Base-by-base conservation (phyloP, 2,329 filamentous ascomycete species). In the Aureobasidium sp. region DNA sequence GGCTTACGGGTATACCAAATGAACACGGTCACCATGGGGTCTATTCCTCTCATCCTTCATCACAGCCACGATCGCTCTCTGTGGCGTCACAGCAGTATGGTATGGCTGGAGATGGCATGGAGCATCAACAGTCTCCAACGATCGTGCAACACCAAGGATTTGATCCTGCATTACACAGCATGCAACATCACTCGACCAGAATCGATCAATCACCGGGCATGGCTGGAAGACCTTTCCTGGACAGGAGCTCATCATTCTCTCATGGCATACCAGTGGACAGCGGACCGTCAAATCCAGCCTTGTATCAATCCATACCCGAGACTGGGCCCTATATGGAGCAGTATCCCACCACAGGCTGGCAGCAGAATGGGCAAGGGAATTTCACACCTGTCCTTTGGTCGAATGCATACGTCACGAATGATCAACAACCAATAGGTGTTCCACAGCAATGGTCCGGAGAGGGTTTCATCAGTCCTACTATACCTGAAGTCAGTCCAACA, bases 321-420 rank as follows among this genome's bases (percentile, higher is more conserved):
- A 12, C 14, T 7, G 24, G 19, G 17, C 29, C 48, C 12, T 51
- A 40, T 29, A 19, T 40, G 12, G 48, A 51, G 12, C 48, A 30
- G 24, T 41, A 37, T 17, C 14, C 35, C 16, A 41, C 25, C 16
- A 51, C 48, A 12, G 35, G 35, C 6, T 51, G 48, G 48, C 48
- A 51, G 27, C 37, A 40, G 27, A 19, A 32, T 34, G 19, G 19
- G 10, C 48, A 51, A n/a, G 37, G 35, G 27, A 35, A 51, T 8
- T 51, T 40, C 27, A 41, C 35, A 17, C 48, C 48, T 24, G 48
- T 51, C 4, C 35, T 51, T 10, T 51, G 48, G 48, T 51, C 48
- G 2, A 51, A 41, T 21, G 25, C 48, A 32, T 51, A 51, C 34
- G 48, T 51, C 24, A 51, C 25, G 1, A 37, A 51, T 12, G 27